phyloP scores from a whole-genome alignment of 2,329 filamentous ascomycete genomes.

The Lachnellula cervina region DNA sequence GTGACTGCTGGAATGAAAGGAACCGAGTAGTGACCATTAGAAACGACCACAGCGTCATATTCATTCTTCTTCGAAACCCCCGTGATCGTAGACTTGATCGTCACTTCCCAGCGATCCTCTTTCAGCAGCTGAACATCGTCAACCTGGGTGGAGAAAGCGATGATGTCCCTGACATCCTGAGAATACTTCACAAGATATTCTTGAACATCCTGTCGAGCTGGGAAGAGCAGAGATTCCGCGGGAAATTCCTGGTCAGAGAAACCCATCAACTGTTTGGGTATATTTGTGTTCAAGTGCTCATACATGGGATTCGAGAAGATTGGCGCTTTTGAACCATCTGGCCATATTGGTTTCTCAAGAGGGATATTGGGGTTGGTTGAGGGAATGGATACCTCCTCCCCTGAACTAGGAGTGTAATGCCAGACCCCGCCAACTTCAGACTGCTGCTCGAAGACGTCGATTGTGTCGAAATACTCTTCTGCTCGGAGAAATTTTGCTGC shows the following conservation, averaged over 20 bases:
- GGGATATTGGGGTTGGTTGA: constrained; percentile 61
- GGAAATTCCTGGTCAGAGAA: constrained; percentile 69
- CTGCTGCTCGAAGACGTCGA: constrained; percentile 81
- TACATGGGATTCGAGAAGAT: constrained; percentile 82
- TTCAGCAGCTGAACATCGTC: constrained; percentile 44
- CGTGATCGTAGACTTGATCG: constrained; percentile 23
- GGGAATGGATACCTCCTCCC: constrained; percentile 53
- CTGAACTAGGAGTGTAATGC: constrained; percentile 60
- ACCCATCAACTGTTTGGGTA: constrained; percentile 74
- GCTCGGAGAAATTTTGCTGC: constrained; percentile 76
- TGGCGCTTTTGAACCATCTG: constrained; percentile 33
- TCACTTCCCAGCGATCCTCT: constrained; percentile 52
- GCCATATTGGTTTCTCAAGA: constrained; percentile 58
- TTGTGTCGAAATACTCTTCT: constrained; percentile 62
- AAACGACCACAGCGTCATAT: constrained; percentile 70
- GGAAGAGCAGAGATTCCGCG: constrained; percentile 64
- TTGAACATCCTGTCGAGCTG: constrained; percentile 64
- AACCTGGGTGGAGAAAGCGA: constrained; percentile 69
- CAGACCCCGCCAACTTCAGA: constrained; percentile 74
- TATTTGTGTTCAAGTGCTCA: constrained; percentile 77
- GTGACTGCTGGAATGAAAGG: constrained; percentile 61
- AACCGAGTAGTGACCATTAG: constrained; percentile 69
- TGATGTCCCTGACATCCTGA: constrained; percentile 58
- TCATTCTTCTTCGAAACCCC: constrained; percentile 13
- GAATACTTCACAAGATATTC: constrained; percentile 67